A percentile compares a stretch with the other conserved stretches of the same genome.
Evolutionary conservation across 805 yeast genomes (phyloP).

Genomic region (Metschnikowia koreensis): DNA sequence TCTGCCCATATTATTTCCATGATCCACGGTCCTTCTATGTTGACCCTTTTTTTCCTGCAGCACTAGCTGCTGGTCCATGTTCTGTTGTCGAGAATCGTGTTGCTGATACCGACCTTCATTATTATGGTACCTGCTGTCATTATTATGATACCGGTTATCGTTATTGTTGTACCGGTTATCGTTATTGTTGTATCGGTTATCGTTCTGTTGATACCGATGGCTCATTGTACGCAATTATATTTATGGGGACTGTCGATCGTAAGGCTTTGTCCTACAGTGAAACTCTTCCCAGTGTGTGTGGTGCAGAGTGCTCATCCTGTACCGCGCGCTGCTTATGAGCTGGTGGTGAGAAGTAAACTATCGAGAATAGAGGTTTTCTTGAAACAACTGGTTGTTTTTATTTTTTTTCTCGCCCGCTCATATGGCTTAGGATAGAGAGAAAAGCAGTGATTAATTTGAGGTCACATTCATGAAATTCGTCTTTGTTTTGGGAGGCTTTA

Average conservation of each 20-base stretch:
- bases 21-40: constrained; percentile 72
- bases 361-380: no score
- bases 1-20: constrained; percentile 70
- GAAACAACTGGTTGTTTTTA: no score
- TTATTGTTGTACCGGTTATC: constrained; percentile 3
- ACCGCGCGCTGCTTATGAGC: no score
- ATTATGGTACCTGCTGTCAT: constrained; percentile 2
- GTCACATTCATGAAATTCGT: no score
- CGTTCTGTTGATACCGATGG: constrained; percentile 6
- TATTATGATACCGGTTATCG: constrained; percentile 3
- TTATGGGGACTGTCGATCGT: background rate
- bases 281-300: background rate
- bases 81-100: constrained; percentile 25
- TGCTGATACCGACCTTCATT: constrained; percentile 3
- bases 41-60: constrained; percentile 51
- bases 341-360: no score
- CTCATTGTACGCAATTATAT: background rate
- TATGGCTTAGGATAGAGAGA: no score
- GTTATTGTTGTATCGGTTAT: constrained; percentile 1
- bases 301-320: background rate
- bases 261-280: background rate
- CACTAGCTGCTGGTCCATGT: constrained; percentile 41
- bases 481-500: no score
- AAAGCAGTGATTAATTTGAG: no score
- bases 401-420: no score